Conservation (phyloP, 2,329 filamentous ascomycete species). For the Colletotrichum filicis region DNA sequence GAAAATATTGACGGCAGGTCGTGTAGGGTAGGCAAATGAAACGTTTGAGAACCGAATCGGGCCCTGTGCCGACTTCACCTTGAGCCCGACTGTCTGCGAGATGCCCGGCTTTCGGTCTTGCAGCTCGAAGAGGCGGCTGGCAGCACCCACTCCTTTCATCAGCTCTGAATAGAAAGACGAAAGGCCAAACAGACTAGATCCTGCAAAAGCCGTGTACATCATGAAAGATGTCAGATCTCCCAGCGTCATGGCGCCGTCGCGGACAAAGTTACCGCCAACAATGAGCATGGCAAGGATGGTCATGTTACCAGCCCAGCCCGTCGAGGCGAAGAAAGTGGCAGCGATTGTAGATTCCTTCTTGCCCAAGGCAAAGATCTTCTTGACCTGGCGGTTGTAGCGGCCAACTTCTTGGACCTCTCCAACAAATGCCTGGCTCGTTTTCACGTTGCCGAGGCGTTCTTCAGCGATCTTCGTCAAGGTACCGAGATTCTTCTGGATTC, state of each 20-base stretch:
- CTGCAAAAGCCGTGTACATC: constrained; percentile 94
- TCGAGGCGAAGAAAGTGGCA: constrained; percentile 88
- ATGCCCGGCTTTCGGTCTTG: constrained; percentile 91
- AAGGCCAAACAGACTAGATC: constrained; percentile 90
- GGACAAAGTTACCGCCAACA: constrained; percentile 90
- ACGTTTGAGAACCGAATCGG: constrained; percentile 90
- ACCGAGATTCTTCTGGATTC: constrained; percentile 94
- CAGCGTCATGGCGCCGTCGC: constrained; percentile 85
- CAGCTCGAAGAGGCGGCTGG: constrained; percentile 94
- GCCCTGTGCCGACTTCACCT: constrained; percentile 86
- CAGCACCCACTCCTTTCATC: constrained; percentile 98
- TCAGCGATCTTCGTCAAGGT: constrained; percentile 97
- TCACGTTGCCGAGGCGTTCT: constrained; percentile 95
- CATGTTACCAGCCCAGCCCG: constrained; percentile 95
- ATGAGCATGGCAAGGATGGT: constrained; percentile 92
- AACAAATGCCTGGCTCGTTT: constrained; percentile 95
- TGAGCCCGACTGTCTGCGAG: constrained; percentile 83
- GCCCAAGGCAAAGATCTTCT: constrained; percentile 90
- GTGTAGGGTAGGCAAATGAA: constrained; percentile 90
- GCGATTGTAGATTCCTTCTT: constrained; percentile 88
- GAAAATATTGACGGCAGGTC: constrained; percentile 93
- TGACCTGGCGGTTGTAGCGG: constrained; percentile 92
- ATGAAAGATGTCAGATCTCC: constrained; percentile 96
- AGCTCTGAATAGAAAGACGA: constrained; percentile 97
- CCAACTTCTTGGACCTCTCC: constrained; percentile 91